Evolutionary conservation across 2,329 filamentous ascomycete species (phyloP), one percentile per base, ranked within the genome.

Genomic region (Botrytis byssoidea): DNA sequence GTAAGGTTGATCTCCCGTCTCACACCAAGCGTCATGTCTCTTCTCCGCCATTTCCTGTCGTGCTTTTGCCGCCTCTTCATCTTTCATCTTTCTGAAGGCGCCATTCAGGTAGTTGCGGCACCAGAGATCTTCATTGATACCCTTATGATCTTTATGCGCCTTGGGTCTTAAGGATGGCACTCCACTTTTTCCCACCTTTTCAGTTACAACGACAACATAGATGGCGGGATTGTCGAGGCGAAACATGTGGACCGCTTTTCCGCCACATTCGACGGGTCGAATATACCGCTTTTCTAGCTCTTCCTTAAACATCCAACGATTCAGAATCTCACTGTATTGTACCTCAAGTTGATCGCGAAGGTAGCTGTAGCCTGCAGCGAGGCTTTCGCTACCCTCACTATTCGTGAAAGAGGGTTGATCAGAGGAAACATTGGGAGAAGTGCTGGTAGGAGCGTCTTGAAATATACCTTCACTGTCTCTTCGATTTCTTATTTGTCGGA

Each of bases 381-480:
- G 22, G 37, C 51, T 59, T 60, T 48, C 35, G 55, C 40, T 55
- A 32, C 37, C 46, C 9, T 12, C 20, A 22, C 2, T 40, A 18
- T 10, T 40, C 3, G 42, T 35, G 25, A 29, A 35, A 46, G 37
- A 22, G 22, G 16, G 12, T 22, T 63, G 9, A n/a, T 25, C 25
- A n/a, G 16, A 46, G 10, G 40, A 65, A 3, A 20, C 4, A 32
- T 18, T 22, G 40, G 18, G 18, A 44, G 18, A 6, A 42, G 18
- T 18, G 16, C 35, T 7, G 7, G 16, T 16, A 29, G 69, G 32
- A 7, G 8, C 9, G 16, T 35, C 8, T 37, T 42, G n/a, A 32
- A 73, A 77, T 68, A 77, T 74, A 2, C 60, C 7, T 25, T 75
- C 74, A 6, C 25, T 48, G 48, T 78, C 75, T 48, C 42, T 64